Percentiles rank a stretch among this genome's conserved stretches.
Conservation (phyloP, 106 monocot genomes). For the Iris macrosiphon region DNA sequence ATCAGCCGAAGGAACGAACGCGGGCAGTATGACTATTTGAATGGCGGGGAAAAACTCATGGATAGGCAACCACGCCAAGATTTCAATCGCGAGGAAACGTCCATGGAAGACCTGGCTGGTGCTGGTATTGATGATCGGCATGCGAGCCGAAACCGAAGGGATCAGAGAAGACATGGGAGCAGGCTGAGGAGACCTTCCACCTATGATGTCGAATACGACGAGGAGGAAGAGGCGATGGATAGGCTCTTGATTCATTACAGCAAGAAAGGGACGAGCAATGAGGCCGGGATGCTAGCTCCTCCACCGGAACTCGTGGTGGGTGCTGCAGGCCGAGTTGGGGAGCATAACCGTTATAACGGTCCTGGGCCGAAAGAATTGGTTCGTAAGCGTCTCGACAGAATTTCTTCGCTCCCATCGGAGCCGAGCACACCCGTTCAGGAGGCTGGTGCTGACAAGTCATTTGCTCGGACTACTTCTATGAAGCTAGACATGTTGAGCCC, state of each 20-base stretch:
- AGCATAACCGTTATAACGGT: background rate
- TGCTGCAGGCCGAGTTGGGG: background rate
- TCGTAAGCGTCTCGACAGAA: slow-evolving; percentile 12
- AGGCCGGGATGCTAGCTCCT: slow-evolving; percentile 4
- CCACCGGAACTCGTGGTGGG: background rate
- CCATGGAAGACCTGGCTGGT: slow-evolving; percentile 7
- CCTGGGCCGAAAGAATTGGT: background rate
- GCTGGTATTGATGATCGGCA: slow-evolving; percentile 6
- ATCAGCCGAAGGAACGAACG: background rate
- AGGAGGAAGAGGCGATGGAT: slow-evolving; percentile 52
- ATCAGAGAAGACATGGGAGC: slow-evolving; percentile 7
- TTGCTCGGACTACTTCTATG: slow-evolving; percentile 28
- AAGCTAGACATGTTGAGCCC: slow-evolving; percentile 35
- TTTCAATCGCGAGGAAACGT: background rate
- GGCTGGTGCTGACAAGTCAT: slow-evolving; percentile 1
- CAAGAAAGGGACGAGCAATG: slow-evolving; percentile 38
- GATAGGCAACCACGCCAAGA: no score
- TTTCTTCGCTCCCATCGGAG: slow-evolving; percentile 30
- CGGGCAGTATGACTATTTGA: no score
- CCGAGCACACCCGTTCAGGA: background rate
- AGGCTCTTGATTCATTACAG: slow-evolving; percentile 56
- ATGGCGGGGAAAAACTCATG: no score
- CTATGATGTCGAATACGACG: slow-evolving; percentile 15
- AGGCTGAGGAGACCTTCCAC: slow-evolving; percentile 5
- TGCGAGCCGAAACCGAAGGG: background rate